Evolutionary conservation across 495 filamentous ascomycete species (phyloP).

Genomic region (Daldinia bambusicola): DNA sequence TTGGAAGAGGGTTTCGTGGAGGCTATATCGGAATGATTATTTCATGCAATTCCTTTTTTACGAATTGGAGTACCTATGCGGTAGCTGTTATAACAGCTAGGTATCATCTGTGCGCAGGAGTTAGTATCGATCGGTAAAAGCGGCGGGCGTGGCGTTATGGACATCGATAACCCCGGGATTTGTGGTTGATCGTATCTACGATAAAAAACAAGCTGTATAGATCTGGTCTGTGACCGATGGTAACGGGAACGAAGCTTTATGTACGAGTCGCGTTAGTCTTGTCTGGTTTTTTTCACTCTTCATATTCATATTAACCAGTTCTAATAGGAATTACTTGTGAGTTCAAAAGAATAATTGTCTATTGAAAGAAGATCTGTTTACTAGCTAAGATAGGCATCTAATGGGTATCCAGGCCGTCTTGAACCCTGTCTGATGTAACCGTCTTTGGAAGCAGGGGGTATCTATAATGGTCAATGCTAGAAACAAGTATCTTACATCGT

Average conservation of each 20-base stretch:
- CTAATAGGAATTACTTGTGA: background rate
- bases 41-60: background rate
- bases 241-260: constrained; percentile 5
- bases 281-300: background rate
- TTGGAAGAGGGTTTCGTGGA: constrained; percentile 11
- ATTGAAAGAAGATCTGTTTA: constrained; percentile 16
- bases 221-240: background rate
- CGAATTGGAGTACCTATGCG: background rate
- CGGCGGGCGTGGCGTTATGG: constrained; percentile 2
- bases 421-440: constrained; percentile 8
- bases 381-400: constrained; percentile 24
- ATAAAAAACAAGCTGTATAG: background rate
- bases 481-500: constrained; percentile 33
- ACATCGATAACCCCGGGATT: background rate
- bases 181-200: background rate
- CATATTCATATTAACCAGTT: constrained; percentile 1
- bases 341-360: constrained; percentile 4
- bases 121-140: background rate
- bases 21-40: constrained; percentile 4
- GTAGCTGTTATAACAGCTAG: background rate
- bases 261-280: background rate
- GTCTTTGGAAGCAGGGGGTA: constrained; percentile 6
- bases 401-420: constrained; percentile 21
- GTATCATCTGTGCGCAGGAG: background rate
- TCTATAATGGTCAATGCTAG: constrained; percentile 15